These are phyloP conservation scores for Royoungia palumana DNA, from an alignment of 768 basidiomycete genomes.

Conservation along the genomic window DNA sequence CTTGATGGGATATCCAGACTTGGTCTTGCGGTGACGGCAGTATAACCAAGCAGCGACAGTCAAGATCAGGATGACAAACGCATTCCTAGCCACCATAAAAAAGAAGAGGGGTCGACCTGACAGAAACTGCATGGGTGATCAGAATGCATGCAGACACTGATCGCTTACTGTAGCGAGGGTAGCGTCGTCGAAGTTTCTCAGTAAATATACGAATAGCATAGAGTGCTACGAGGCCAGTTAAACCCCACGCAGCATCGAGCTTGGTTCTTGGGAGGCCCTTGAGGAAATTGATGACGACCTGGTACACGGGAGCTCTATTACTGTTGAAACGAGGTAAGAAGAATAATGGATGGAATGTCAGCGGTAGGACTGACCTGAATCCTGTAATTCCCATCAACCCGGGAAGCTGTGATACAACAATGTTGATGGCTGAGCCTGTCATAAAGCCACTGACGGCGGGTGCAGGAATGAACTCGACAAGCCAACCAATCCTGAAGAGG, in stretches of 20 bases:
- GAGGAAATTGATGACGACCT: conserved; percentile 90
- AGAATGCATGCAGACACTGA: not conserved
- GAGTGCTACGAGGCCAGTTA: conserved; percentile 66
- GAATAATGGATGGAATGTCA: not conserved
- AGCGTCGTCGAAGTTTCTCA: conserved; percentile 48
- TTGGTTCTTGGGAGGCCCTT: conserved; percentile 70
- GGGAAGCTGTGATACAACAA: conserved; percentile 84
- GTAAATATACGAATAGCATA: conserved; percentile 66
- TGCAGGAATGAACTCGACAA: conserved; percentile 90
- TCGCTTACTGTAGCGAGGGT: conserved; percentile 56
- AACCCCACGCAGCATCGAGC: conserved; percentile 88
- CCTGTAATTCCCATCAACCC: conserved; percentile 84
- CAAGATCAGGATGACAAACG: conserved; percentile 84
- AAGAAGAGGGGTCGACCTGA: conserved; percentile 75
- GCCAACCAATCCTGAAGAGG: conserved; percentile 85
- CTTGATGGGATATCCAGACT: conserved; percentile 75
- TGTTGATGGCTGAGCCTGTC: conserved; percentile 97
- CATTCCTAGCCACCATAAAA: conserved; percentile 70
- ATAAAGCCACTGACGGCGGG: conserved; percentile 89
- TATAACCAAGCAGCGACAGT: conserved; percentile 88
- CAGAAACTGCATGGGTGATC: not conserved
- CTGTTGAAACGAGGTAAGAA: conserved; percentile 36
- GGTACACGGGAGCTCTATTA: conserved; percentile 80
- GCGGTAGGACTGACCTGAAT: conserved; percentile 60
- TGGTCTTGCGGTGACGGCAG: conserved; percentile 56